phyloP scores from a whole-genome alignment of 208 protist species.

The Crithidia sp. region DNA sequence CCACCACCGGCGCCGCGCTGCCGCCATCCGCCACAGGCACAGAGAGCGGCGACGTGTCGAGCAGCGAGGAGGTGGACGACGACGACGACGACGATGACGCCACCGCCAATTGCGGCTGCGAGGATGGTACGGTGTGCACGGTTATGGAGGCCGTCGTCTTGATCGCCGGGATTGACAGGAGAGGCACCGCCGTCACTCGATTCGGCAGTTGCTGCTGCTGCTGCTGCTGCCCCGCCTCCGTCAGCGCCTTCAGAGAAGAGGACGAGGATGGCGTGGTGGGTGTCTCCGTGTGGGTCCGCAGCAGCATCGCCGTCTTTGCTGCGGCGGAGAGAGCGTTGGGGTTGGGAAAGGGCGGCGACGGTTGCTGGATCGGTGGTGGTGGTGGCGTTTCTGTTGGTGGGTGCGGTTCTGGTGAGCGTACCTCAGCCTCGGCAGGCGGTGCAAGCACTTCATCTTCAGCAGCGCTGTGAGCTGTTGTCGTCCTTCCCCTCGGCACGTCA shows the following conservation, averaged over 20 bases:
- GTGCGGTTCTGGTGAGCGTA: background rate
- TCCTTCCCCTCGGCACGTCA: no score
- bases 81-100: background rate
- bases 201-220: background rate
- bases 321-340: background rate
- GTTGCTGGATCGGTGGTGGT: background rate
- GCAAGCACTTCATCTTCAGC: no score
- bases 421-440: background rate
- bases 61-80: background rate
- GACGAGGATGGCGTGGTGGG: no score
- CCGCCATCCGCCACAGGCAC: background rate
- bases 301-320: background rate
- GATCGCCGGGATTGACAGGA: background rate
- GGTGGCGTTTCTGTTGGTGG: background rate
- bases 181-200: background rate
- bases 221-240: no score
- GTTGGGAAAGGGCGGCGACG: background rate
- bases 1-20: background rate
- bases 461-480: no score
- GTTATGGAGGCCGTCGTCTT: background rate
- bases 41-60: background rate
- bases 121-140: constrained; percentile 4
- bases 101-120: background rate
- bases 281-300: background rate
- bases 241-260: no score